Base-by-base conservation (phyloP, 2,329 filamentous ascomycete species). In the Catunica adiposa region DNA sequence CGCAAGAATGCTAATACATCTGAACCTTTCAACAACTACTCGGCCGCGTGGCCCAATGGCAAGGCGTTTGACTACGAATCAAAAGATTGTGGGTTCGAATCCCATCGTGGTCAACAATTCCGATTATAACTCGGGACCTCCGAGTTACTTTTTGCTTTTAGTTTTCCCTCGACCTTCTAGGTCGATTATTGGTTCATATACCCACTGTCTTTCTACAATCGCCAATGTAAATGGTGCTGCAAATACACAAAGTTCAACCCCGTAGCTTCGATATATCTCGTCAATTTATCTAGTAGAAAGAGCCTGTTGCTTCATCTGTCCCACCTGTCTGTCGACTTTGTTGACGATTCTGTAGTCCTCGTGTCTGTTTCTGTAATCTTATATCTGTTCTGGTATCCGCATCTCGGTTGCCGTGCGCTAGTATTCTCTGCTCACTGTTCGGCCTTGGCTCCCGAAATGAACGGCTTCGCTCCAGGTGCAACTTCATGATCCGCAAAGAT, bases 401-500 rank as follows among this genome's bases (percentile, higher is more conserved):
- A 44, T 20, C 2, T 44, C 15, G 20, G 40, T 22, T 8, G 20
- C 20, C 15, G 11, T 38, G 37, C 6, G 11, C 3, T 14, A 38
- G 9, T 53, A 56, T n/a, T n/a, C n/a, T n/a, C n/a, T 31, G 51
- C 56, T 8, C 53, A 51, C 51, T 60, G 51, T 63, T 68, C 68
- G 58, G 65, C 63, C 59, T 68, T 65, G 48, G 61, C 63, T 62
- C 68, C 11, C 29, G 29, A 60, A 56, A 65, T 57, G 58, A 71
- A 73, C 50, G 71, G 70, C 68, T 73, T 71, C 54, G 71, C 68
- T 53, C 66, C 64, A 55, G 67, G 65, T 46, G 68, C 66, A 59
- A 71, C 70, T 59, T 70, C 71, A 61, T 72, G 70, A 62, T 81
- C 77, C 58, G 78, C 73, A 64, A 78, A 79, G 66, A 80, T 79